Evolutionary conservation across 2,329 filamentous ascomycete genomes (phyloP).

Genomic region (Madurella mycetomatis): DNA sequence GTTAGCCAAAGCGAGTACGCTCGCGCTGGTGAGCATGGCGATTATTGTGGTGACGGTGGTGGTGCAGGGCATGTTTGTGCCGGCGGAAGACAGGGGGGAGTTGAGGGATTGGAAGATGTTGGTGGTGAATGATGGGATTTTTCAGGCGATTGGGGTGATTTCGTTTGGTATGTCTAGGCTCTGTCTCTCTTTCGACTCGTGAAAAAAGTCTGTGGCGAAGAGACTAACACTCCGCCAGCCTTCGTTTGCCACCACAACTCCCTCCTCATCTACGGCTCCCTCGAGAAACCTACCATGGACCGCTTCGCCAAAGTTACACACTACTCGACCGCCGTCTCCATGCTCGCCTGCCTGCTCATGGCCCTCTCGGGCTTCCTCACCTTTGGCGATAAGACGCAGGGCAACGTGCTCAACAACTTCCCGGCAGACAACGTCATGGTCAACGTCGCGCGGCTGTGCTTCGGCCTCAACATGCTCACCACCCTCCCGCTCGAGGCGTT

Average conservation of each 20-base stretch:
- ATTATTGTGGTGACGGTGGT: constrained; percentile 86
- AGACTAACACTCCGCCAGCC: constrained; percentile 35
- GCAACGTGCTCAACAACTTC: constrained; percentile 98
- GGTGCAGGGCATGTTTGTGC: constrained; percentile 73
- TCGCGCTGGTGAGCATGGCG: constrained; percentile 89
- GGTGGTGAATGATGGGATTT: constrained; percentile 80
- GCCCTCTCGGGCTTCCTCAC: constrained; percentile 85
- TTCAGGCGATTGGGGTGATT: constrained; percentile 95
- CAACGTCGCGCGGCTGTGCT: constrained; percentile 89
- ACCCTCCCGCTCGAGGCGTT: constrained; percentile 95
- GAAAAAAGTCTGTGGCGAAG: background rate
- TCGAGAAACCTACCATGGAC: constrained; percentile 90
- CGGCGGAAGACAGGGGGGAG: constrained; percentile 65
- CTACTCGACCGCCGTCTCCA: constrained; percentile 83
- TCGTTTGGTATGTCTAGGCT: constrained; percentile 69
- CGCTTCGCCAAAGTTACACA: constrained; percentile 92
- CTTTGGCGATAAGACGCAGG: constrained; percentile 85
- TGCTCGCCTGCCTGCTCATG: constrained; percentile 86
- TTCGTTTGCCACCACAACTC: constrained; percentile 88
- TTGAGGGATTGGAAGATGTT: constrained; percentile 62
- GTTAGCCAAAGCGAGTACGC: constrained; percentile 91
- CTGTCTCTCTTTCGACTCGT: constrained; percentile 2
- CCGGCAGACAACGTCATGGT: constrained; percentile 86
- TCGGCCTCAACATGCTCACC: constrained; percentile 98
- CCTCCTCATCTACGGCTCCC: constrained; percentile 92